These are phyloP conservation scores for Ilex aquifolium DNA, from an alignment of 257 asterid species.

Conservation along the genomic window DNA sequence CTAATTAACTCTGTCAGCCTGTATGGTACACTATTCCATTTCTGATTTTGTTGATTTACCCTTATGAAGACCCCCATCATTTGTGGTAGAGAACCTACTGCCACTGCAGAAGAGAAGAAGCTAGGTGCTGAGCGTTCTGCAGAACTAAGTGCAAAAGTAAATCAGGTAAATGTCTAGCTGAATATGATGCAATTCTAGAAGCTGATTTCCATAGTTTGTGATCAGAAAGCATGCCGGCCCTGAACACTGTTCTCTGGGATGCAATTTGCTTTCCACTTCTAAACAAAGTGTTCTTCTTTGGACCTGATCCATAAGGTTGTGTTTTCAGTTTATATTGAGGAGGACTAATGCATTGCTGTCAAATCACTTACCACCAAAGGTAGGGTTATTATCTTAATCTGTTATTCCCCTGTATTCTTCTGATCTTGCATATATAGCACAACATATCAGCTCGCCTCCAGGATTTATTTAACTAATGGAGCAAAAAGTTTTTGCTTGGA, in stretches of 20 bases:
- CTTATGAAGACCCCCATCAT: slow-evolving; percentile 67
- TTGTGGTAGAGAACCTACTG: slow-evolving; percentile 89
- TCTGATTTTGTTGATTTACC: slow-evolving; percentile 14
- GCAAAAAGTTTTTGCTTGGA: too few relatives aligned
- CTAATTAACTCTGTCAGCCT: too few relatives aligned
- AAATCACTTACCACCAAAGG: slow-evolving; percentile 99
- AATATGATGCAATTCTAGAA: slow-evolving; percentile 10
- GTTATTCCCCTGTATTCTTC: neutral
- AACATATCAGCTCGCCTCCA: neutral
- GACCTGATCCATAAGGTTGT: slow-evolving; percentile 4
- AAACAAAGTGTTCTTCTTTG: neutral
- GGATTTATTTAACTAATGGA: neutral
- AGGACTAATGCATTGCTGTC: slow-evolving; percentile 94
- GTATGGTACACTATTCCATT: neutral
- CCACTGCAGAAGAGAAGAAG: slow-evolving; percentile 75
- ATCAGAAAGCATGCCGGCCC: neutral
- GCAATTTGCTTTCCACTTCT: neutral
- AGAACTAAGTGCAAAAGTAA: slow-evolving; percentile 81
- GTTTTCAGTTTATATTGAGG: slow-evolving; percentile 83
- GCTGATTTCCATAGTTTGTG: slow-evolving; percentile 6
- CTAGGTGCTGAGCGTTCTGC: slow-evolving; percentile 83
- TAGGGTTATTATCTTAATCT: slow-evolving; percentile 20
- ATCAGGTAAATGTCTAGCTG: slow-evolving; percentile 51
- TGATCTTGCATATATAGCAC: neutral
- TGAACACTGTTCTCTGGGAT: too few relatives aligned